phyloP scores from a whole-genome alignment of 345 rosid genomes.

The Raphanus sativus region DNA sequence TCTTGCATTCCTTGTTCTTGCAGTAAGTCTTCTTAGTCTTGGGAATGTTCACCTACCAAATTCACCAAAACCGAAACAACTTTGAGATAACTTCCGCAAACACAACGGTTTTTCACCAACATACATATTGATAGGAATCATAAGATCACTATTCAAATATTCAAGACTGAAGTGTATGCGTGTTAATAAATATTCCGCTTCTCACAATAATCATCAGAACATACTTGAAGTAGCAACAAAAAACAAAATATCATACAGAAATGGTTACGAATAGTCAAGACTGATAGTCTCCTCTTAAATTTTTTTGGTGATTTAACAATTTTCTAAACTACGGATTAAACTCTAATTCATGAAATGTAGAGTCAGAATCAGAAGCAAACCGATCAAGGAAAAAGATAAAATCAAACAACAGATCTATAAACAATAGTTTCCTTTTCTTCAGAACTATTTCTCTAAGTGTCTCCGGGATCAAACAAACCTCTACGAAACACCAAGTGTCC shows the following conservation, averaged over 20 bases:
- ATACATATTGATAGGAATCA: neutral
- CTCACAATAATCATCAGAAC: neutral
- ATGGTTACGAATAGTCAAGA: neutral
- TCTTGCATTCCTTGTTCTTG: constrained; percentile 81
- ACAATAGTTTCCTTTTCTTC: neutral
- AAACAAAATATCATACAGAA: neutral
- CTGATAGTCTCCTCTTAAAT: neutral
- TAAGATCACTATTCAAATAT: neutral
- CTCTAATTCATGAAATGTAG: neutral
- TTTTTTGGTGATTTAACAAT: neutral
- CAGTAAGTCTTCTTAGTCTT: constrained; percentile 86
- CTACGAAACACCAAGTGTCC: neutral
- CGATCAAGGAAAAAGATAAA: neutral
- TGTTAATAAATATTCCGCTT: neutral
- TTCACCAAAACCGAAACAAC: neutral
- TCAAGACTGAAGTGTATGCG: too few relatives aligned
- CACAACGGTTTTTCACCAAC: neutral
- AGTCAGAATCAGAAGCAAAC: neutral
- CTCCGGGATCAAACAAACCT: neutral
- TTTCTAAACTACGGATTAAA: neutral
- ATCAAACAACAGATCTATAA: neutral
- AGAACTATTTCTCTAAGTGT: neutral
- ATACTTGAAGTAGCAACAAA: neutral
- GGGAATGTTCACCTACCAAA: constrained; percentile 72
- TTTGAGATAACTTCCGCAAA: neutral